Base-by-base conservation (phyloP, 495 filamentous ascomycete species). In the Penicillium odoratum region DNA sequence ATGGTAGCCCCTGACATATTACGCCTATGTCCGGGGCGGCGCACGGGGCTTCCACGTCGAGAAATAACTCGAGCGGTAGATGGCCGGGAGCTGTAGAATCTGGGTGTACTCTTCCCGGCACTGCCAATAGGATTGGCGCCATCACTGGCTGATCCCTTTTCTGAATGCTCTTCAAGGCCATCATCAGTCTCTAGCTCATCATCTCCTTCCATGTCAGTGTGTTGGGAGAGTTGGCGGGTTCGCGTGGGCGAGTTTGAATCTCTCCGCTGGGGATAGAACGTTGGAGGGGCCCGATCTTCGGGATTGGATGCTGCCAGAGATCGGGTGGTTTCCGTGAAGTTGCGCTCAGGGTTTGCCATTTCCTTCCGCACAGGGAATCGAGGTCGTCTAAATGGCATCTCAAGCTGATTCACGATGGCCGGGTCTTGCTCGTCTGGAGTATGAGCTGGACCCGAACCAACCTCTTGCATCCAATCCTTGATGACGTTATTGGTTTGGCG, bases 171-270 rank as follows among this genome's bases (percentile, higher is more conserved):
- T 25, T 65, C 65, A 9, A 55, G 50, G 47, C 87, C 85, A 36
- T 86, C 87, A 42, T 88, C 88, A 0, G 89, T 92, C n/a, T 91
- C 81, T n/a, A 91, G 78, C 69, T 96, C 92, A 61, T 96, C 91
- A 61, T 96, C 92, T 4, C 89, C 92, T 71, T 96, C 91, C 34
- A 82, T 91, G 61, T 91, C 91, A 3, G 86, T 90, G 60, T 89
- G 78, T 43, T 77, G 78, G 0, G 78, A 81, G 11, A 74, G 59
- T 48, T 78, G 75, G 13, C 78, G 69, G 38, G 48, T 62, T 46
- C 66, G 69, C 0, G 48, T 59, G 1, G 67, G 64, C 3, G 72
- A 64, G 7, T 55, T n/a, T n/a, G 56, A 60, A 6, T 56, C 49
- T 36, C 65, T 58, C 28, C 69, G 49, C 60, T 72, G 67, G 52